Conservation (phyloP, 108 stramenopile genomes). For the Bacterosira constricta region DNA sequence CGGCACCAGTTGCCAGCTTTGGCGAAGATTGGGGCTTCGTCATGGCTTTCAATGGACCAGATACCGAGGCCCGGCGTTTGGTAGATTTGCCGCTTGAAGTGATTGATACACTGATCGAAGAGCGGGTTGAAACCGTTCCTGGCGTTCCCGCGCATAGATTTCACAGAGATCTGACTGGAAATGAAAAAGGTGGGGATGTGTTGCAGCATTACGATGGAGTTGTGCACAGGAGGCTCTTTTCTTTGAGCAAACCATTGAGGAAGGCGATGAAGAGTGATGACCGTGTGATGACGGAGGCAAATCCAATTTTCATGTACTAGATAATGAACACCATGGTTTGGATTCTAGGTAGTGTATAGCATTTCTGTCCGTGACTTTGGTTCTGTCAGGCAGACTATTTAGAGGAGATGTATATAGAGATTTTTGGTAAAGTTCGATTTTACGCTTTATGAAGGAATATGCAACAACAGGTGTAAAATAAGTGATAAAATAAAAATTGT, state of each 20-base stretch:
- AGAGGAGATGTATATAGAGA: too few relatives aligned
- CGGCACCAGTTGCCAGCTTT: conserved; percentile 82
- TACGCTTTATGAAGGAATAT: too few relatives aligned
- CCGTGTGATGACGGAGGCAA: conserved; percentile 87
- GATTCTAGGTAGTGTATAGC: too few relatives aligned
- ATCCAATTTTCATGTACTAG: conserved; percentile 91
- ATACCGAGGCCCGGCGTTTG: conserved; percentile 7
- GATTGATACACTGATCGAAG: conserved; percentile 56
- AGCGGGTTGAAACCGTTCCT: conserved; percentile 40
- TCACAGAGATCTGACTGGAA: conserved; percentile 5
- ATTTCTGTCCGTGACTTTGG: too few relatives aligned
- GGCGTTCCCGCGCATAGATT: conserved; percentile 41
- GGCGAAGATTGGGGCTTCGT: conserved; percentile 92
- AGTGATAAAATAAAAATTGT: too few relatives aligned
- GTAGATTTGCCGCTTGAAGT: conserved; percentile 2
- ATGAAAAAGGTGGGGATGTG: conserved; percentile 44
- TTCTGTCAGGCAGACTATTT: too few relatives aligned
- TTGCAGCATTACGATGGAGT: conserved; percentile 86
- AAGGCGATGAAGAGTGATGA: conserved; percentile 67
- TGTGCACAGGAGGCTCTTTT: conserved; percentile 76
- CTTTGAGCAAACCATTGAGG: conserved; percentile 81
- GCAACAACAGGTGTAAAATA: too few relatives aligned
- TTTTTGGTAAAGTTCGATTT: too few relatives aligned
- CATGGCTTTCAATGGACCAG: conserved; percentile 69
- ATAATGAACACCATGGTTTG: too few relatives aligned